phyloP scores from a whole-genome alignment of 1,284 basidiomycete species.

The Irpex sp. region DNA sequence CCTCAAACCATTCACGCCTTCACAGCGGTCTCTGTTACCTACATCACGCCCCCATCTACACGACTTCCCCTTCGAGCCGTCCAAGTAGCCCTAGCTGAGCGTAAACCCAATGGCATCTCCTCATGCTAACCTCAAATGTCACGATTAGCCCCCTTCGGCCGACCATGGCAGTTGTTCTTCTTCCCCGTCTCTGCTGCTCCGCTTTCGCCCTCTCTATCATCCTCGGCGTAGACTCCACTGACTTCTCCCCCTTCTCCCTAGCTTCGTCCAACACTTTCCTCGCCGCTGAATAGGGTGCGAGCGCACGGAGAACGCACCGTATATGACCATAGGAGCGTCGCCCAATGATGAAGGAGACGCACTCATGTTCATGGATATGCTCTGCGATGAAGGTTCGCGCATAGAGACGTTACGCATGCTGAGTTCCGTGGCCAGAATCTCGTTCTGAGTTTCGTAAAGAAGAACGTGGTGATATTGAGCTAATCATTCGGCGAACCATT shows the following conservation, averaged over 20 bases:
- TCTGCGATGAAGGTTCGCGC: constrained; percentile 21
- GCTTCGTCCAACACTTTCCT: constrained; percentile 41
- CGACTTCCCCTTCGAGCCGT: neutral
- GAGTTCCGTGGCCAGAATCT: constrained; percentile 1
- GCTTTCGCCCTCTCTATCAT: constrained; percentile 27
- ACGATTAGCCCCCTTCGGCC: too few species aligned
- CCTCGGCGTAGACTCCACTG: constrained; percentile 39
- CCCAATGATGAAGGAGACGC: constrained; percentile 12
- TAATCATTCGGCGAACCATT: constrained; percentile 53
- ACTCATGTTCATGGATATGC: constrained; percentile 19
- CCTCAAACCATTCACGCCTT: too few species aligned
- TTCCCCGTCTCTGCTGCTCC: constrained; percentile 8
- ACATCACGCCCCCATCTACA: neutral
- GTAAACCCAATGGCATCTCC: neutral
- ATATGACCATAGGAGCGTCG: constrained; percentile 1
- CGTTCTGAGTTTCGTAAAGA: neutral
- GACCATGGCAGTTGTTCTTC: constrained; percentile 5
- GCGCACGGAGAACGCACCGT: constrained; percentile 21
- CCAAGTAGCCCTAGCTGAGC: neutral
- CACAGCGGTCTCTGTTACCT: too few species aligned
- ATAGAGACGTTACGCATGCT: constrained; percentile 18
- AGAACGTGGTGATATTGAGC: neutral
- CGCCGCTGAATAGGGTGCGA: constrained; percentile 40
- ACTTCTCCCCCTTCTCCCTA: constrained; percentile 29
- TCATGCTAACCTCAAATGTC: constrained; percentile 18